phyloP scores from a whole-genome alignment of 2,329 filamentous ascomycete genomes.

The Ophiostoma montium region DNA sequence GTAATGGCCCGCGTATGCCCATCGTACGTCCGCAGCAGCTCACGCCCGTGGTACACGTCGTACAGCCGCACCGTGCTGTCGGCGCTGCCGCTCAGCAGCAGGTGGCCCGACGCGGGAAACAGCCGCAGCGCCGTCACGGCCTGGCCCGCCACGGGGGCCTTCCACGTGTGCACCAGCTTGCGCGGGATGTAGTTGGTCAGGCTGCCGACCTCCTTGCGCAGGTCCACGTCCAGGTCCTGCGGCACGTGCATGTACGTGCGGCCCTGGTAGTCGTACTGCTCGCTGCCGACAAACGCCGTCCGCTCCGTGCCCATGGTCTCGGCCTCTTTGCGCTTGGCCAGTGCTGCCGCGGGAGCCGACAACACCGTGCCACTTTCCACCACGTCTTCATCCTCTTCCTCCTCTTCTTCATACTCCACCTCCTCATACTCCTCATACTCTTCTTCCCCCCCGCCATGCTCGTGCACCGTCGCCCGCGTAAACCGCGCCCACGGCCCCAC shows the following conservation, averaged over 20 bases:
- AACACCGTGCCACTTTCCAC: constrained; percentile 50
- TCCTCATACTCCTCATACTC: constrained; percentile 41
- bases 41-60: constrained; percentile 82
- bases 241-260: constrained; percentile 93
- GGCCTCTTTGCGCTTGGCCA: constrained; percentile 42
- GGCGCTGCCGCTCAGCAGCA: constrained; percentile 78
- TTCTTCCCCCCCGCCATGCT: constrained; percentile 63
- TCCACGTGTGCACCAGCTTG: constrained; percentile 85
- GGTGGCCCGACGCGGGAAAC: constrained; percentile 75
- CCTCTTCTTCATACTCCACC: constrained; percentile 65
- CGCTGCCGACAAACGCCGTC: constrained; percentile 70
- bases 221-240: constrained; percentile 73
- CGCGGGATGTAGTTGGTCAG: constrained; percentile 87
- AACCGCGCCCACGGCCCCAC: constrained; percentile 92
- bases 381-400: constrained; percentile 52
- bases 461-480: constrained; percentile 49
- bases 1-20: constrained; percentile 85
- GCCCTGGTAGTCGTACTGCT: constrained; percentile 85
- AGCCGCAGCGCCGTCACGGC: constrained; percentile 81
- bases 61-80: constrained; percentile 87
- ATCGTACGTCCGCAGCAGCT: constrained; percentile 79
- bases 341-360: constrained; percentile 38
- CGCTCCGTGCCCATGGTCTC: constrained; percentile 58
- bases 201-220: constrained; percentile 67
- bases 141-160: constrained; percentile 42